Conservation (phyloP, 495 filamentous ascomycete genomes). For the Polyplosphaeria fusca region DNA sequence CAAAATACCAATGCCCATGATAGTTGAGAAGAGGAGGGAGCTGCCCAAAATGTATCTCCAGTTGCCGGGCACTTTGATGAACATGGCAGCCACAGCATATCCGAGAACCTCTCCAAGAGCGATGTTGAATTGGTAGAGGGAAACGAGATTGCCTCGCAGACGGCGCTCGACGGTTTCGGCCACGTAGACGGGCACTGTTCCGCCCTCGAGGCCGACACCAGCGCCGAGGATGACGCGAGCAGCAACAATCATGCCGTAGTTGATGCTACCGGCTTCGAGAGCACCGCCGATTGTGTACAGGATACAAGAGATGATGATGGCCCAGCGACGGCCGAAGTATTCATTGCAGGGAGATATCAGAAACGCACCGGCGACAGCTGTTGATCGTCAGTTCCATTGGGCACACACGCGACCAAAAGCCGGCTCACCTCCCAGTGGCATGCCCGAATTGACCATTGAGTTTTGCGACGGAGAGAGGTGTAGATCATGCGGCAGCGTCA, state of each 20-base stretch:
- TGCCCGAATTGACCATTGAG: slow-evolving; percentile 57
- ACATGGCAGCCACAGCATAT: slow-evolving; percentile 61
- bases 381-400: not conserved
- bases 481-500: slow-evolving; percentile 52
- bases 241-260: slow-evolving; percentile 59
- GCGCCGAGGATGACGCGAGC: slow-evolving; percentile 58
- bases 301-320: slow-evolving; percentile 57
- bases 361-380: slow-evolving; percentile 57
- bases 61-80: slow-evolving; percentile 55
- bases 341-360: slow-evolving; percentile 57
- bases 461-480: slow-evolving; percentile 45
- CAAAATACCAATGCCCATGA: slow-evolving; percentile 57
- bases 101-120: slow-evolving; percentile 61
- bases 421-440: slow-evolving; percentile 49
- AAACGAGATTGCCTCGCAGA: slow-evolving; percentile 60
- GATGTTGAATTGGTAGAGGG: slow-evolving; percentile 62
- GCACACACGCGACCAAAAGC: not conserved
- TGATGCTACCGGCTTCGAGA: slow-evolving; percentile 57
- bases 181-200: slow-evolving; percentile 60
- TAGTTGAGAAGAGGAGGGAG: slow-evolving; percentile 60
- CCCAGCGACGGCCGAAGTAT: slow-evolving; percentile 54
- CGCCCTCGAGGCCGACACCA: slow-evolving; percentile 60
- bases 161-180: slow-evolving; percentile 49
- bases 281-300: slow-evolving; percentile 59
- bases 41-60: slow-evolving; percentile 66